A percentile compares a stretch with the other conserved stretches of the same genome.
phyloP scores from a whole-genome alignment of 202 grass and related monocot genomes.

The Miscanthus sacchariflorus region DNA sequence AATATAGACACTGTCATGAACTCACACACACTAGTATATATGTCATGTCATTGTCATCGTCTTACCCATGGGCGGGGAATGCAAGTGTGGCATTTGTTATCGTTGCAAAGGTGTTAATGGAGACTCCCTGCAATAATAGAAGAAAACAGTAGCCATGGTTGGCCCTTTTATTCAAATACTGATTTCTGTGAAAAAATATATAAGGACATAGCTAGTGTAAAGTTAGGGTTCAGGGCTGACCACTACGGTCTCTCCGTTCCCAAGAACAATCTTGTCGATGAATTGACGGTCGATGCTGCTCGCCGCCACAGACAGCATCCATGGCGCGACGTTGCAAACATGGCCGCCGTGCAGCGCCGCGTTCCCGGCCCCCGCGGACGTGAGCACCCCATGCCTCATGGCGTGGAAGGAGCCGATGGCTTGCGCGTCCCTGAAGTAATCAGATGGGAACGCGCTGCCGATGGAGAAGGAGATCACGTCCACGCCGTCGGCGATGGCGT shows the following conservation, averaged over 20 bases:
- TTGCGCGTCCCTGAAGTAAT: neutral
- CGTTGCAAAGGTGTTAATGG: slow-evolving; percentile 11
- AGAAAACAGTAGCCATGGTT: neutral
- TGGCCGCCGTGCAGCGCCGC: neutral
- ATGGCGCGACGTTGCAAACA: slow-evolving; percentile 58
- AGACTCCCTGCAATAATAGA: neutral
- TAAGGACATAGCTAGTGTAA: neutral
- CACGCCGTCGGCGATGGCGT: slow-evolving; percentile 52
- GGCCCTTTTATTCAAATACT: neutral
- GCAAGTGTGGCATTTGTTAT: neutral
- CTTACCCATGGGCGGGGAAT: neutral
- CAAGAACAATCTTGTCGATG: slow-evolving; percentile 36
- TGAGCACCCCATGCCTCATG: slow-evolving; percentile 30
- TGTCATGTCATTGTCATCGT: neutral
- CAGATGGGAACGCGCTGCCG: fast-evolving
- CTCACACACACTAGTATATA: no score
- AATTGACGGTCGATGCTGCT: slow-evolving; percentile 52
- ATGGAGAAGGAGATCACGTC: slow-evolving; percentile 53
- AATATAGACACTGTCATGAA: no score
- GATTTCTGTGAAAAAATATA: neutral
- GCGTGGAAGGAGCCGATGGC: slow-evolving; percentile 61
- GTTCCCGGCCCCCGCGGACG: slow-evolving; percentile 33
- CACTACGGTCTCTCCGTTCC: slow-evolving; percentile 29
- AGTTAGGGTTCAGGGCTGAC: neutral
- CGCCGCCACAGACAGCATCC: slow-evolving; percentile 50